phyloP scores from a whole-genome alignment of 2,329 filamentous ascomycete species.

The Lithohypha guttulata region DNA sequence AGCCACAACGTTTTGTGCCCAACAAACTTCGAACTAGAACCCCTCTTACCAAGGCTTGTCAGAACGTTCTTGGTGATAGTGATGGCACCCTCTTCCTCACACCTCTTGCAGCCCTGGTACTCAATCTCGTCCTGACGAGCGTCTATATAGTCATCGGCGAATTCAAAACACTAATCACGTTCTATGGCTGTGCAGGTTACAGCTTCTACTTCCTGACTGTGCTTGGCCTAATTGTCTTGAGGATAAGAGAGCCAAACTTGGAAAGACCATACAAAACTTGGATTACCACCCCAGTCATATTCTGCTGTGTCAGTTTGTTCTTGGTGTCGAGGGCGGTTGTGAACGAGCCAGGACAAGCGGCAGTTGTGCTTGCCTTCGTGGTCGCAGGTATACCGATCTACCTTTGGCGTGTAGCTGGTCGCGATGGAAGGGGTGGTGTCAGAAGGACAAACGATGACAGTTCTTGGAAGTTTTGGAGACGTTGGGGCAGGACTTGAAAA shows the following conservation, averaged over 20 bases:
- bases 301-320: slow-evolving; percentile 95
- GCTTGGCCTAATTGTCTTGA: slow-evolving; percentile 78
- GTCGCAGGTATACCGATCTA: slow-evolving; percentile 75
- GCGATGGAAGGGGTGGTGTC: slow-evolving; percentile 36
- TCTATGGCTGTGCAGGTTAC: slow-evolving; percentile 95
- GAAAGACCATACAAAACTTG: slow-evolving; percentile 90
- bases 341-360: slow-evolving; percentile 77
- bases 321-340: slow-evolving; percentile 80
- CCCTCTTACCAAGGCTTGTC: slow-evolving; percentile 49
- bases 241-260: slow-evolving; percentile 75
- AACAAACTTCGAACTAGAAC: slow-evolving; percentile 36
- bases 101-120: slow-evolving; percentile 78
- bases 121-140: slow-evolving; percentile 65
- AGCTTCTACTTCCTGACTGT: slow-evolving; percentile 96
- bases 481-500: slow-evolving; percentile 20
- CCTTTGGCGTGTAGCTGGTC: slow-evolving; percentile 64
- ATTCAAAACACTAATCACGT: slow-evolving; percentile 84
- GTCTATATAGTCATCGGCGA: slow-evolving; percentile 78
- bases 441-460: slow-evolving; percentile 17
- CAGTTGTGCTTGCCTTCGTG: slow-evolving; percentile 79
- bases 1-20: slow-evolving; percentile 20
- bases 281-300: slow-evolving; percentile 95
- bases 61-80: slow-evolving; percentile 60
- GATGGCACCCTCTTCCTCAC: slow-evolving; percentile 79
- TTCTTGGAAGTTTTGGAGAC: slow-evolving; percentile 37